Evolutionary conservation across 495 filamentous ascomycete genomes (phyloP), one percentile per base, ranked within the genome.

Genomic region (Neurospora sublineolata): DNA sequence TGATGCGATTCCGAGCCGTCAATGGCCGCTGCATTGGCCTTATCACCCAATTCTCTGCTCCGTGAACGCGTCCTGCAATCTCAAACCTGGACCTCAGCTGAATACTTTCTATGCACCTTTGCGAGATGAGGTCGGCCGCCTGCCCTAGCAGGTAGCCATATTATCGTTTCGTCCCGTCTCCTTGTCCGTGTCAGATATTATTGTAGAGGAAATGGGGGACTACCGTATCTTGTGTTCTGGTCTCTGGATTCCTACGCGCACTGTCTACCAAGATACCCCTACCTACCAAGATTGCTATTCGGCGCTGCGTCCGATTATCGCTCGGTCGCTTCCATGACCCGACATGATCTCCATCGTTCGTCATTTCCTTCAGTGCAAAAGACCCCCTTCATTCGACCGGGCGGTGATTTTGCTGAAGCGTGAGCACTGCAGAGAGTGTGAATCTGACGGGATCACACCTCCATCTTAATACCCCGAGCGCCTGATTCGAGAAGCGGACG

Each of bases 51-150:
- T 27, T 70, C 18, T 72, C 36, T 33, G 10, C 40, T 60, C 58
- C 68, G 71, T 68, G 69, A 73, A 73, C 69, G 69, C 67, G 37
- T 71, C 73, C 73, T 75, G 73, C 42, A 75, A 75, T 75, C 71
- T 73, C 68, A 71, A 69, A 38, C 69, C 71, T n/a, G 41, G 71
- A 52, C 73, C 46, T 71, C 73, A 75, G 73, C 73, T 75, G 73
- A 75, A 27, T 36, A 64, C 38, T 68, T 70, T 44, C 73, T 38
- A 69, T 75, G 71, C 71, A 75, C 67, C 71, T 58, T 42, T 73
- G 71, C 70, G 52, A 68, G 68, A 75, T 44, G 71, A 75, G 37
- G 27, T 64, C 52, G 52, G 52, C 7, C 52, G 27, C 52, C 27
- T 33, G 27, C 52, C 52, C 27, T 64, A 30, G 52, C 23, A 64